phyloP scores from a whole-genome alignment of 1,284 basidiomycete species.

The Entoloma clypeatum region DNA sequence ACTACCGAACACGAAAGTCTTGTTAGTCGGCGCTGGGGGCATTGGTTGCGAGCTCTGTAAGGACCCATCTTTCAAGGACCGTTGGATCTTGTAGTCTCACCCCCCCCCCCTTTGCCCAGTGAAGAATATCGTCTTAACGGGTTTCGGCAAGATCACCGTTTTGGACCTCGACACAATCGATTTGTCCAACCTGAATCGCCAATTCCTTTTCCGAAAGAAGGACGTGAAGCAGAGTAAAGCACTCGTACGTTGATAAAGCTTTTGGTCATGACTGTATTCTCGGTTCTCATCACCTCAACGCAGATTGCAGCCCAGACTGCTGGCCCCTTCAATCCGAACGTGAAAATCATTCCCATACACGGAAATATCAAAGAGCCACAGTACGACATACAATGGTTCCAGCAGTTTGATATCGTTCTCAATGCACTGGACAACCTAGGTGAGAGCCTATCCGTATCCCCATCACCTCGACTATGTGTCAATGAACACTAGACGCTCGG shows the following conservation, averaged over 20 bases:
- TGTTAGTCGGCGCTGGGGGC: slow-evolving; percentile 95
- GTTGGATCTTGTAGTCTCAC: slow-evolving; percentile 1
- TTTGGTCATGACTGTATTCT: slow-evolving; percentile 1
- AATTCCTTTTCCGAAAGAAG: slow-evolving; percentile 97
- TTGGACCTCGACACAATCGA: slow-evolving; percentile 99
- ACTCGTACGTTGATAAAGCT: slow-evolving; percentile 46
- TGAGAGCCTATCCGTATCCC: slow-evolving; percentile 31
- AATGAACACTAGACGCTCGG: slow-evolving; percentile 62
- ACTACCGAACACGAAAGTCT: slow-evolving; percentile 65
- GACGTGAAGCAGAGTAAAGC: slow-evolving; percentile 98
- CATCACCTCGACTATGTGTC: background rate
- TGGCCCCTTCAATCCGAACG: slow-evolving; percentile 87
- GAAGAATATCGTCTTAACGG: slow-evolving; percentile 93
- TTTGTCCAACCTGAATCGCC: slow-evolving; percentile 95
- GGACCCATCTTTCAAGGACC: slow-evolving; percentile 33
- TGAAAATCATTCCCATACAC: slow-evolving; percentile 86
- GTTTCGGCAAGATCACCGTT: slow-evolving; percentile 89
- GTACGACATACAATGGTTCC: slow-evolving; percentile 90
- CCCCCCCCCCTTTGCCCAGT: slow-evolving; percentile 44
- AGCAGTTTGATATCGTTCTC: slow-evolving; percentile 87
- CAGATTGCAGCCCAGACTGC: slow-evolving; percentile 90
- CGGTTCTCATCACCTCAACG: slow-evolving; percentile 5
- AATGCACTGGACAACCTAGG: slow-evolving; percentile 97
- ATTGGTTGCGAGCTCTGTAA: slow-evolving; percentile 95
- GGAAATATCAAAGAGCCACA: slow-evolving; percentile 94